Percentiles rank a stretch among this genome's conserved stretches.
These are phyloP conservation scores for Aspergillus hortae DNA, from an alignment of 2,329 filamentous ascomycete species.

Conservation along the genomic window DNA sequence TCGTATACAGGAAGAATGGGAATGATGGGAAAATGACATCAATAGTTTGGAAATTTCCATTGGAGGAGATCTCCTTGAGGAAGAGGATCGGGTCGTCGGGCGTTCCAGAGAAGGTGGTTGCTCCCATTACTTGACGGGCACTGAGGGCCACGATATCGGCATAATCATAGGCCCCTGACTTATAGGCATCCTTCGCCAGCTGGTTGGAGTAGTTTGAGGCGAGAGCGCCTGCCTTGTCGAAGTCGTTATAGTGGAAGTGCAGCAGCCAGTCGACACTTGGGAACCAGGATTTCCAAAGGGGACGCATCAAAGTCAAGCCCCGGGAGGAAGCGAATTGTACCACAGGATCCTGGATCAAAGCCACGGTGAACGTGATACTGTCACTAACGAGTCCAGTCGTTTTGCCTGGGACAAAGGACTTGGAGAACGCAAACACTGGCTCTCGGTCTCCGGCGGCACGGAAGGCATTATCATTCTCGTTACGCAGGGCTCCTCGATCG, in stretches of 20 bases:
- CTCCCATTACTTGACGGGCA: slow-evolving; percentile 76
- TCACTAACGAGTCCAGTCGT: slow-evolving; percentile 37
- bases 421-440: slow-evolving; percentile 77
- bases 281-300: slow-evolving; percentile 77
- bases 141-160: slow-evolving; percentile 74
- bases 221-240: slow-evolving; percentile 58
- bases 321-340: slow-evolving; percentile 74
- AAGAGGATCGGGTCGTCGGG: slow-evolving; percentile 70
- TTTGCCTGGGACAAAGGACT: slow-evolving; percentile 55
- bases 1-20: slow-evolving; percentile 83
- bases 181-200: slow-evolving; percentile 66
- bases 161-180: slow-evolving; percentile 71
- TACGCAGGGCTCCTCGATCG: slow-evolving; percentile 61
- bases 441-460: slow-evolving; percentile 71
- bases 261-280: slow-evolving; percentile 60
- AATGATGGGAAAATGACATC: slow-evolving; percentile 85
- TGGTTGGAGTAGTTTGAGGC: slow-evolving; percentile 72
- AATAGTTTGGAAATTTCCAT: slow-evolving; percentile 81
- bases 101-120: slow-evolving; percentile 70
- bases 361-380: slow-evolving; percentile 69
- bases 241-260: slow-evolving; percentile 73
- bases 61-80: slow-evolving; percentile 80
- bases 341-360: slow-evolving; percentile 73
- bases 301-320: slow-evolving; percentile 73
- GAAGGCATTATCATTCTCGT: slow-evolving; percentile 64